Evolutionary conservation across 495 filamentous ascomycete genomes (phyloP).

Genomic region (Wilcoxina mikolae): DNA sequence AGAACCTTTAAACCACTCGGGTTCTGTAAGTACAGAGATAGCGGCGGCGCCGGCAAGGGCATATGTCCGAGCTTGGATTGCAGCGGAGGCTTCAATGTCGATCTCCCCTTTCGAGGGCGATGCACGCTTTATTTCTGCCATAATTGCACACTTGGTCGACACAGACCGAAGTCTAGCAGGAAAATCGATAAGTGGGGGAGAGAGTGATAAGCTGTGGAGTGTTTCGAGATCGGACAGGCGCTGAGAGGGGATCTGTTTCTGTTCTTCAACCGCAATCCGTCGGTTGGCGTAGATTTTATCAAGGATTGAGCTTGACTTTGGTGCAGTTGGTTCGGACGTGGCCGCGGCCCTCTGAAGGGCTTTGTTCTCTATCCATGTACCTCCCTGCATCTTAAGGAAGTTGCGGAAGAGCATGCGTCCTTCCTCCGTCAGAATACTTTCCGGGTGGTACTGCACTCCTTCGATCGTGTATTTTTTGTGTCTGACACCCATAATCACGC

Average conservation of each 20-base stretch:
- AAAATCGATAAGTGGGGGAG: constrained; percentile 75
- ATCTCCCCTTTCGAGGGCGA: constrained; percentile 96
- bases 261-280: constrained; percentile 56
- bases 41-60: constrained; percentile 88
- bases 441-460: constrained; percentile 94
- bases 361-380: constrained; percentile 77
- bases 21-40: constrained; percentile 94
- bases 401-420: constrained; percentile 83
- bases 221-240: constrained; percentile 75
- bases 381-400: constrained; percentile 71
- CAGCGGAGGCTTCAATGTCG: constrained; percentile 69
- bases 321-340: constrained; percentile 15
- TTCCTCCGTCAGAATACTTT: constrained; percentile 85
- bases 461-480: constrained; percentile 84
- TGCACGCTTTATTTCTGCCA: constrained; percentile 94
- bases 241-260: constrained; percentile 76
- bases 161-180: constrained; percentile 60
- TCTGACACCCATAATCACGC: constrained; percentile 90
- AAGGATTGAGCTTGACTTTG: constrained; percentile 42
- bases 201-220: constrained; percentile 64
- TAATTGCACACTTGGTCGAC: constrained; percentile 42
- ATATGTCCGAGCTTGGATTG: constrained; percentile 79
- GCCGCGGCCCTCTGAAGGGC: constrained; percentile 33
- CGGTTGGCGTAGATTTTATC: constrained; percentile 88
- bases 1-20: constrained; percentile 96